Percentiles rank a stretch among this genome's conserved stretches.
These are phyloP conservation scores for Colletotrichum sp. DNA, from an alignment of 2,329 filamentous ascomycete species.

Conservation along the genomic window DNA sequence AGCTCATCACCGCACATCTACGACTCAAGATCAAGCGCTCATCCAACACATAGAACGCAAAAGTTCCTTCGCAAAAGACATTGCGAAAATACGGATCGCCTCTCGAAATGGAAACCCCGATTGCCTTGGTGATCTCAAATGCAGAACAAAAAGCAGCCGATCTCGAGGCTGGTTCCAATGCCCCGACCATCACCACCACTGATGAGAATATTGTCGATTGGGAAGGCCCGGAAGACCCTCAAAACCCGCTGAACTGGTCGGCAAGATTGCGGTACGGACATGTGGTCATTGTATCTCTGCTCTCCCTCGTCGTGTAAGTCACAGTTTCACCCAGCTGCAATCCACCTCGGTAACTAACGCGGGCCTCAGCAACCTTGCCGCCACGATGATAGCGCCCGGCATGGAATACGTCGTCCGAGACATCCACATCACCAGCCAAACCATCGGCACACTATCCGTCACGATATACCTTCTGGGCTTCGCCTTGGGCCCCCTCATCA, in stretches of 20 bases:
- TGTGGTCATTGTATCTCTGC: slow-evolving; percentile 33
- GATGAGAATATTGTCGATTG: slow-evolving; percentile 52
- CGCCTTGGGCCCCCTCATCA: slow-evolving; percentile 60
- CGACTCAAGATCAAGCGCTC: no score
- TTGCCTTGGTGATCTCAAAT: not conserved
- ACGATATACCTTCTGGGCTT: slow-evolving; percentile 70
- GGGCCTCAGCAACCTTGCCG: slow-evolving; percentile 33
- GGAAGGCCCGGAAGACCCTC: slow-evolving; percentile 61
- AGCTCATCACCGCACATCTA: not conserved
- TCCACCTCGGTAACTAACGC: not conserved
- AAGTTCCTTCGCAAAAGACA: no score
- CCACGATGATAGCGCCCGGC: slow-evolving; percentile 62
- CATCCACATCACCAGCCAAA: slow-evolving; percentile 48
- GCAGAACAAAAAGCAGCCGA: not conserved
- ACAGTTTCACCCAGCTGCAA: not conserved
- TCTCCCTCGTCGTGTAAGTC: not conserved
- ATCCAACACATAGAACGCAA: no score
- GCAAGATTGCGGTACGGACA: slow-evolving; percentile 38
- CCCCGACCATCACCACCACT: not conserved
- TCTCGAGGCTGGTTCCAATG: not conserved
- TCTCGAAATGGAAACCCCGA: not conserved
- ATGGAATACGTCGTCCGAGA: slow-evolving; percentile 54
- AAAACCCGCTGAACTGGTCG: slow-evolving; percentile 66
- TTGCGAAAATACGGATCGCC: no score
- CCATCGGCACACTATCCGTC: slow-evolving; percentile 56